Evolutionary conservation across 176 grass and related monocot genomes (phyloP).

Genomic region (Raddia distichophylla): DNA sequence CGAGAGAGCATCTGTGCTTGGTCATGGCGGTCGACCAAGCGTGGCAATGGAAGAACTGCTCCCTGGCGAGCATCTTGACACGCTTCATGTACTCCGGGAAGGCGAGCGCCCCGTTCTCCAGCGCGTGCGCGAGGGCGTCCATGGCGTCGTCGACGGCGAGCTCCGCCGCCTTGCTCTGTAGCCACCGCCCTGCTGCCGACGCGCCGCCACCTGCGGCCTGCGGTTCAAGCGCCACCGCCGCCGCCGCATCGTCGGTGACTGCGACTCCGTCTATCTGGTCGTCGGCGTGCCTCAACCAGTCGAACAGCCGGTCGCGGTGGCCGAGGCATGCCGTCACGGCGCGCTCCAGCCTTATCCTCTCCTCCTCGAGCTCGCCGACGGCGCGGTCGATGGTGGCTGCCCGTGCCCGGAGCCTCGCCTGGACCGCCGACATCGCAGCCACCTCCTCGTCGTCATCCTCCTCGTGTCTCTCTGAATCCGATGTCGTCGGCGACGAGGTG

Average conservation of each 20-base stretch:
- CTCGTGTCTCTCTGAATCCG: no score
- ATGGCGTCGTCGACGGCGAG: conserved; percentile 11
- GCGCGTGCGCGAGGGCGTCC: no score
- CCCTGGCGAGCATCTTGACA: conserved; percentile 42
- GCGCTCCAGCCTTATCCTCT: conserved; percentile 29
- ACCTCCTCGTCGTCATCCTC: background rate
- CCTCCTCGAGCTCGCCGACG: conserved; percentile 29
- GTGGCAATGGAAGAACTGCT: conserved; percentile 44
- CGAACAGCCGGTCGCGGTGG: conserved; percentile 8
- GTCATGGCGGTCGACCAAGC: background rate
- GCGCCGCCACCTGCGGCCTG: background rate
- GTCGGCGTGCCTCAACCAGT: conserved; percentile 12
- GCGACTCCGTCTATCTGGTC: no score
- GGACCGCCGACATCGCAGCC: background rate
- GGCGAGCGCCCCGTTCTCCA: no score
- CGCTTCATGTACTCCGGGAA: no score
- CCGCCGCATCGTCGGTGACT: background rate
- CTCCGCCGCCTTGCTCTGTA: conserved; percentile 37
- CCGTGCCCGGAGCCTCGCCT: conserved; percentile 11
- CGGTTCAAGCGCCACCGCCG: background rate
- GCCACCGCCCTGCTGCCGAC: background rate
- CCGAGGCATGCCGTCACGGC: conserved; percentile 17
- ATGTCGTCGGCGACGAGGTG: no score
- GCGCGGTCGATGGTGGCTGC: background rate
- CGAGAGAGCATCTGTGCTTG: background rate